phyloP scores from a whole-genome alignment of 2,329 filamentous ascomycete species.

The Neonectria magnoliae region DNA sequence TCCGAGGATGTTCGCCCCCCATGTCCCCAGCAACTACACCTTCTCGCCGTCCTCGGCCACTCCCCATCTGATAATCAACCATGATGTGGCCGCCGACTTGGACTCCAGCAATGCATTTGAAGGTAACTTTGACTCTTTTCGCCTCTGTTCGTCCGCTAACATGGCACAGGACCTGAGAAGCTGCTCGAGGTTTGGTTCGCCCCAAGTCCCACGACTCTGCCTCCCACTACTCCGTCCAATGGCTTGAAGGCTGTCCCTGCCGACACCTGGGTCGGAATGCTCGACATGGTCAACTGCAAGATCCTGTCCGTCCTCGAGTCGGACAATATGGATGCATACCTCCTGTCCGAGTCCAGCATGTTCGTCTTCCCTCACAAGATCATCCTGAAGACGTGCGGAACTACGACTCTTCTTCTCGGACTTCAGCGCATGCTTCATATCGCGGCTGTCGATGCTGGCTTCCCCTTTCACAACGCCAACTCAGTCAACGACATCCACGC shows the following conservation, averaged over 20 bases:
- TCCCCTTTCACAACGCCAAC: conserved; percentile 79
- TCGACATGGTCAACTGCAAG: conserved; percentile 98
- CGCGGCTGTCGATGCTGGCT: conserved; percentile 87
- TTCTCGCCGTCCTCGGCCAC: conserved; percentile 85
- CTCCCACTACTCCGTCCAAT: conserved; percentile 73
- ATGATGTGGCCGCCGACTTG: conserved; percentile 89
- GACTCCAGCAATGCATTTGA: conserved; percentile 98
- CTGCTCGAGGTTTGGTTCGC: conserved; percentile 98
- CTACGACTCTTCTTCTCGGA: conserved; percentile 90
- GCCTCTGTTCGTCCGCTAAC: conserved; percentile 22
- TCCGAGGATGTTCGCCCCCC: conserved; percentile 78
- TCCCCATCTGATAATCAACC: conserved; percentile 95
- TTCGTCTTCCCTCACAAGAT: conserved; percentile 99
- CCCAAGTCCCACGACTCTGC: conserved; percentile 77
- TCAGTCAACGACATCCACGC: conserved; percentile 74
- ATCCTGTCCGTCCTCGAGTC: conserved; percentile 94
- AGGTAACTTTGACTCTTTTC: conserved; percentile 59
- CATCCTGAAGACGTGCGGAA: conserved; percentile 98
- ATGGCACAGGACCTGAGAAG: conserved; percentile 82
- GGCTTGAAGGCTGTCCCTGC: conserved; percentile 87
- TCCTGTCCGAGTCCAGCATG: conserved; percentile 99
- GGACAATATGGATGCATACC: conserved; percentile 93
- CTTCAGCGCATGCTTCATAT: conserved; percentile 93
- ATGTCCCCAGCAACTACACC: conserved; percentile 83
- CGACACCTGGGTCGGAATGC: conserved; percentile 94